Conservation (phyloP, 2,329 filamentous ascomycete genomes). For the Periconia sp. region DNA sequence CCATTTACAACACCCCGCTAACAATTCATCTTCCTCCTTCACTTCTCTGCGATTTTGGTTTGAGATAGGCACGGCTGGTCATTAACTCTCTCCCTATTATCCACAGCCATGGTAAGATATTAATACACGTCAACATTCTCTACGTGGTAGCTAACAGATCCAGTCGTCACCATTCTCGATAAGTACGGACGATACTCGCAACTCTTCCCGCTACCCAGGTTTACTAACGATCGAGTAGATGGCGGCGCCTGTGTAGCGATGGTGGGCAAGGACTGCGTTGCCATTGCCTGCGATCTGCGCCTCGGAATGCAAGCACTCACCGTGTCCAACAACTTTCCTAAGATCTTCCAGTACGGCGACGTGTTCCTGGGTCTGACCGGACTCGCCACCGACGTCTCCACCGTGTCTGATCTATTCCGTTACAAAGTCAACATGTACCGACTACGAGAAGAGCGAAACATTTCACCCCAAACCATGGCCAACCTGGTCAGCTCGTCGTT, state of each 20-base stretch:
- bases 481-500: conserved; percentile 85
- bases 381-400: conserved; percentile 92
- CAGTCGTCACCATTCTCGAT: conserved; percentile 93
- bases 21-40: conserved; percentile 5
- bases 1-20: conserved; percentile 13
- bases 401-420: conserved; percentile 94
- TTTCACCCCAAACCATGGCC: conserved; percentile 91
- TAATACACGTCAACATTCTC: conserved; percentile 3
- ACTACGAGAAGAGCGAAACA: conserved; percentile 94
- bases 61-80: neutral
- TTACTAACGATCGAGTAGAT: conserved; percentile 50
- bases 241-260: conserved; percentile 97
- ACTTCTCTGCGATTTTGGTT: neutral
- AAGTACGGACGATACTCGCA: conserved; percentile 59
- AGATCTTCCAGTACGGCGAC: conserved; percentile 97
- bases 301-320: conserved; percentile 95
- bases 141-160: conserved; percentile 33
- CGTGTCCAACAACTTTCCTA: conserved; percentile 99
- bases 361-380: conserved; percentile 95
- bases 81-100: conserved; percentile 7
- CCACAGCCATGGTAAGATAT: conserved; percentile 43
- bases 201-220: neutral
- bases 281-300: conserved; percentile 97
- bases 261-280: conserved; percentile 99
- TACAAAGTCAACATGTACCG: conserved; percentile 99